A percentile compares a stretch with the other conserved stretches of the same genome.
These are phyloP conservation scores for Mercurialis annua DNA, from an alignment of 345 rosid genomes.

Conservation along the genomic window DNA sequence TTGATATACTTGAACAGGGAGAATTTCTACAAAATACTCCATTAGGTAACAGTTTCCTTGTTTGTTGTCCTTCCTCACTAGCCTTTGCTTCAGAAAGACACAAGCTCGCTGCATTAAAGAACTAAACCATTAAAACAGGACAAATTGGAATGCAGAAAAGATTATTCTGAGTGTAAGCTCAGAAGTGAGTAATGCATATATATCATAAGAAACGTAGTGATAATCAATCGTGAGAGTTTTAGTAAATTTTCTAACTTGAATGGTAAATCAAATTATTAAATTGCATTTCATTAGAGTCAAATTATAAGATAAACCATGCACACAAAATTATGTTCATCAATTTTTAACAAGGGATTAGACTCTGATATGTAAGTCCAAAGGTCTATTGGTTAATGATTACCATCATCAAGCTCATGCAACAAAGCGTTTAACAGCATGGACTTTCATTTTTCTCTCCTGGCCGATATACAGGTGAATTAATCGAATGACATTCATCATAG, in stretches of 20 bases:
- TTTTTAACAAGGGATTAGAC: not conserved
- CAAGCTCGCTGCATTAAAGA: conserved; percentile 32
- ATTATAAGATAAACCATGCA: not conserved
- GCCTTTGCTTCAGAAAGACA: conserved; percentile 37
- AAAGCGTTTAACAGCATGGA: not conserved
- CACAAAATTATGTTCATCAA: not conserved
- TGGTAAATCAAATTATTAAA: not conserved
- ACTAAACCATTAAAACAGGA: conserved; percentile 19
- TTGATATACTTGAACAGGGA: conserved; percentile 34
- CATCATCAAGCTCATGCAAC: conserved; percentile 4
- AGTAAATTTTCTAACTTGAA: not conserved
- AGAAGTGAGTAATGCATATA: not conserved
- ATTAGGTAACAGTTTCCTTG: conserved; percentile 17
- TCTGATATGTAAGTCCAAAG: not conserved
- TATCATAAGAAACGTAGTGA: not conserved
- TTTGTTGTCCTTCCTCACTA: conserved; percentile 31
- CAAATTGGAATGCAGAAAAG: not conserved
- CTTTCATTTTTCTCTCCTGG: not conserved
- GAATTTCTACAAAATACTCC: conserved; percentile 31
- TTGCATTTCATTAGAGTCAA: not conserved
- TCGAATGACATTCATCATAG: not conserved
- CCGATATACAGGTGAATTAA: not conserved
- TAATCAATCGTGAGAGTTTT: not conserved
- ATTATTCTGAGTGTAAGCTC: not conserved
- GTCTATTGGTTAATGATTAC: not conserved